A percentile compares a stretch with the other conserved stretches of the same genome.
Evolutionary conservation across 2,329 filamentous ascomycete genomes (phyloP).

Genomic region (Malbranchea zuffiana): DNA sequence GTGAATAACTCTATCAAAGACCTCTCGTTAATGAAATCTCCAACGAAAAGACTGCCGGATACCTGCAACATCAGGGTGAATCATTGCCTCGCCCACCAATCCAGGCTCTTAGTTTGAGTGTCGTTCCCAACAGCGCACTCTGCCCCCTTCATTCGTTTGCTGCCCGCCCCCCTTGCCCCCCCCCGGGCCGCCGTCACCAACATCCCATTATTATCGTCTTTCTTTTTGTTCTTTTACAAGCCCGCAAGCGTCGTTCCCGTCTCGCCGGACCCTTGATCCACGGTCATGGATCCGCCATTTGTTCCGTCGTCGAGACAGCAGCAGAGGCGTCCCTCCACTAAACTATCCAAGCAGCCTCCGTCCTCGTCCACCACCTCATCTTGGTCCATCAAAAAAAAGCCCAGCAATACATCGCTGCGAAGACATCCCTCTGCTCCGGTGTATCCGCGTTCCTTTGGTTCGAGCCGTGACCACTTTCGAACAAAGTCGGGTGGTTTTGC

Average conservation of each 20-base stretch:
- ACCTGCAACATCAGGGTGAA: neutral
- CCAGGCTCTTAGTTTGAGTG: neutral
- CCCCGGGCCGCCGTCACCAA: slow-evolving; percentile 4
- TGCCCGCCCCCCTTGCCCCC: neutral
- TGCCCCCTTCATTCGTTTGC: neutral
- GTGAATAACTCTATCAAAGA: slow-evolving; percentile 3
- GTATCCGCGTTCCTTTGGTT: slow-evolving; percentile 33
- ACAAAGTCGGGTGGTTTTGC: slow-evolving; percentile 38
- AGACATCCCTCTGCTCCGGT: slow-evolving; percentile 38
- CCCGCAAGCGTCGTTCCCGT: slow-evolving; percentile 9
- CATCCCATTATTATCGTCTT: too few species aligned
- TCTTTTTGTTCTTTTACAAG: neutral
- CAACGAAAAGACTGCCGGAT: neutral
- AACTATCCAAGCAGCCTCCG: slow-evolving; percentile 37
- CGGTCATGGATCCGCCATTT: slow-evolving; percentile 13
- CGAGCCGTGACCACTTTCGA: slow-evolving; percentile 33
- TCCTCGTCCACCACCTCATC: slow-evolving; percentile 28
- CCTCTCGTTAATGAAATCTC: neutral
- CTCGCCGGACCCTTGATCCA: slow-evolving; percentile 6
- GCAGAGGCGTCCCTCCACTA: slow-evolving; percentile 28
- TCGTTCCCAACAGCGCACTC: neutral
- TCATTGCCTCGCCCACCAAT: neutral
- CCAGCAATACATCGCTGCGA: slow-evolving; percentile 35
- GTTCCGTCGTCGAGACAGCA: slow-evolving; percentile 11
- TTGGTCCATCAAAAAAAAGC: slow-evolving; percentile 32